phyloP scores from a whole-genome alignment of 306 rosid genomes.

The Canavalia gladiata region DNA sequence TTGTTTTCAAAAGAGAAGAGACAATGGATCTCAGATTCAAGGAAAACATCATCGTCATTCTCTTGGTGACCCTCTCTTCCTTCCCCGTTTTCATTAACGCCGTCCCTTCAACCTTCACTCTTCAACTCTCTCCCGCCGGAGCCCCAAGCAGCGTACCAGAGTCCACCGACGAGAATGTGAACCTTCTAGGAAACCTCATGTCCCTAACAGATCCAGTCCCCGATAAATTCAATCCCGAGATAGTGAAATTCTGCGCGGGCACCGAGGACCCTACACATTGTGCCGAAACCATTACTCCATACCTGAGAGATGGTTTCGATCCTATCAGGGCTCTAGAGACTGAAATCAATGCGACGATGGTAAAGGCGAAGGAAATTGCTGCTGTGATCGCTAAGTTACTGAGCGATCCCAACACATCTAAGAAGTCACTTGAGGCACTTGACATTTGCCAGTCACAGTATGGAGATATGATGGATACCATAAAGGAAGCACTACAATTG shows the following conservation, averaged over 20 bases:
- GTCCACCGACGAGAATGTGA: no score
- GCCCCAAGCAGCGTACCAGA: background rate
- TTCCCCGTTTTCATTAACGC: slow-evolving; percentile 26
- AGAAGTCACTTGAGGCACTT: background rate
- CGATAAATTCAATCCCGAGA: background rate
- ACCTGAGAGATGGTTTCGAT: background rate
- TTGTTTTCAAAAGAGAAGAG: slow-evolving; percentile 1
- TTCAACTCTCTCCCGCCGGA: background rate
- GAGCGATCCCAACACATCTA: background rate
- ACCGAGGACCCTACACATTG: slow-evolving; percentile 36
- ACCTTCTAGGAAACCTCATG: background rate
- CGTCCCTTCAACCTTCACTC: background rate
- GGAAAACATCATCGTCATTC: slow-evolving; percentile 39
- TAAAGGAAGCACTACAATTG: background rate
- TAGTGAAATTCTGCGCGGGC: background rate
- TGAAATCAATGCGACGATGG: background rate
- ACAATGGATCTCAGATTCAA: slow-evolving; percentile 40
- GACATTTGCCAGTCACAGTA: slow-evolving; percentile 30
- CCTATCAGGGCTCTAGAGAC: slow-evolving; percentile 26
- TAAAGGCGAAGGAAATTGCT: background rate
- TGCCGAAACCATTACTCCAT: background rate
- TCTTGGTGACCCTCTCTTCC: slow-evolving; percentile 35
- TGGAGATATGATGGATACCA: background rate
- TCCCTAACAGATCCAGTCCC: background rate
- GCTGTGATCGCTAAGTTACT: background rate